Conservation (phyloP, 305 asterid species). For the Fraxinus platypoda region DNA sequence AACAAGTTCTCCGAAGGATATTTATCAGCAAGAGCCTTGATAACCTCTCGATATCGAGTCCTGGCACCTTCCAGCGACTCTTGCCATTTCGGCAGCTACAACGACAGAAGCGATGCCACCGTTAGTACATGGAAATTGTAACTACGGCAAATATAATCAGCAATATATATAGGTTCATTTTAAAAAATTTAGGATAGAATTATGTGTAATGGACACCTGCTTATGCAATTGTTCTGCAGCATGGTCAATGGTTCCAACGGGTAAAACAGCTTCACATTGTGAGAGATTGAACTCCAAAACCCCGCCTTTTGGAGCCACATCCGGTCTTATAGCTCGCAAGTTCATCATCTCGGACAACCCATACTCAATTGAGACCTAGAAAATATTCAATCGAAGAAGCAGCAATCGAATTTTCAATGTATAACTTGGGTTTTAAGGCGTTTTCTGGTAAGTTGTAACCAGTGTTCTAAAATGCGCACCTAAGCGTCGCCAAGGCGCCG, state of each 20-base stretch:
- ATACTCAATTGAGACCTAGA: constrained; percentile 72
- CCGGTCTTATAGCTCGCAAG: constrained; percentile 56
- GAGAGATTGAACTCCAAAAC: constrained; percentile 56
- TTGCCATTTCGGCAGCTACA: constrained; percentile 80
- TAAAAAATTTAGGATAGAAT: not conserved
- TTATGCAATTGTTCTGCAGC: constrained; percentile 44
- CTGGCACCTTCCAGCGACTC: constrained; percentile 56
- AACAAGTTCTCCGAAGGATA: constrained; percentile 82
- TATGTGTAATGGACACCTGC: constrained; percentile 43
- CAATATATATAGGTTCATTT: not conserved
- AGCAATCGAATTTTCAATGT: not conserved
- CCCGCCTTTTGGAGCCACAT: constrained; percentile 75
- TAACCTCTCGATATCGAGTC: constrained; percentile 55
- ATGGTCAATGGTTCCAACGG: constrained; percentile 63
- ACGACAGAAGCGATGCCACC: constrained; percentile 11
- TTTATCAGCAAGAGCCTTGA: constrained; percentile 70
- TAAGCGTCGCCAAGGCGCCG: too few relatives aligned
- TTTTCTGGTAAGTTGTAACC: not conserved
- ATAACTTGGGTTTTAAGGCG: not conserved
- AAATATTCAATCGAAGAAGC: not conserved
- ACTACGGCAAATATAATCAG: not conserved
- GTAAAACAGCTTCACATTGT: constrained; percentile 60
- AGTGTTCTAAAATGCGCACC: too few relatives aligned
- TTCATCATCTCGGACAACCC: constrained; percentile 91
- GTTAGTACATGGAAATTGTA: not conserved